Evolutionary conservation across 768 basidiomycete species (phyloP), one percentile per base, ranked within the genome.

Genomic region (Boletus edulis): DNA sequence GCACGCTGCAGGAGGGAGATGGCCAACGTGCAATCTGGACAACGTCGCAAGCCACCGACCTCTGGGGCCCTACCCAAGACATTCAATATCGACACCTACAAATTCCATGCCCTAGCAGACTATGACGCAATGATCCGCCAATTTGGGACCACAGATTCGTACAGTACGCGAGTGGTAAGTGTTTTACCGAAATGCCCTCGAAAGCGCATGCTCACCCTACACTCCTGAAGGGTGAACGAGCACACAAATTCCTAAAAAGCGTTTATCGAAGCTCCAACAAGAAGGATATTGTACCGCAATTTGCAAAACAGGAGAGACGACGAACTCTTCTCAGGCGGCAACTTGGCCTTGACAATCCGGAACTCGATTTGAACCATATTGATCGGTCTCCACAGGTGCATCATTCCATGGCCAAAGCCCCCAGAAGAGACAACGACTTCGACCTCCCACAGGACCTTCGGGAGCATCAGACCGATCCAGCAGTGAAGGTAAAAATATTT

Each of bases 71-170:
- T 47, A 1, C 27, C 34, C 0, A 69, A 63, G 46, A 47, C 13
- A 0, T 60, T 69, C 39, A 72, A 69, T 38, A 46, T 69, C 17
- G 49, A 52, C 5, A 72, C 66, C 0, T 71, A 70, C 50, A 72
- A 70, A 50, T 59, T 63, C 20, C 71, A 72, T 40, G 60, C 61
- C 1, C 42, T 69, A 1, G 64, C 65, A 0, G 67, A 72, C 50
- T 68, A 63, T 58, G 1, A 67, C 22, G 40, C 31, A 5, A 29
- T 49, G 3, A 65, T 67, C 44, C 2, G 10, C 24, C 24, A 1
- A 6, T 27, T 27, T 27, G 24, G 24, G 24, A 27, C 24, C 24
- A 27, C 24, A 27, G 24, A 27, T 27, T 27, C 5, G 6, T 27
- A 27, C 24, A 27, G 24, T 27, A 27, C 24, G 24, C 24, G 24